These are phyloP conservation scores for Silene uniflora DNA, from an alignment of 148 eudicot species.

Conservation along the genomic window DNA sequence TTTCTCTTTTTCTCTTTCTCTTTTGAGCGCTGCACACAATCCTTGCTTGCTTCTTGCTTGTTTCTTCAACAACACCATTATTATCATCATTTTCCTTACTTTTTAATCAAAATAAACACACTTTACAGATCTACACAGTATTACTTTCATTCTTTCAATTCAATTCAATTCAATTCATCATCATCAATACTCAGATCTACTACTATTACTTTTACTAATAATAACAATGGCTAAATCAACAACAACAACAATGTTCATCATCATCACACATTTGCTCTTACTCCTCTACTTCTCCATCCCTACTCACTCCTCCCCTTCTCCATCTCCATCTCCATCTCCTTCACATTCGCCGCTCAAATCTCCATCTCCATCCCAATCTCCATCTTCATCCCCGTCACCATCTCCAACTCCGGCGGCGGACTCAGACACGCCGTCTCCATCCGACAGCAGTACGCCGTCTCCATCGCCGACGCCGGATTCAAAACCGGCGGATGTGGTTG, in stretches of 20 bases:
- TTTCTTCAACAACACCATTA: no score
- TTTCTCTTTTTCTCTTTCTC: no score
- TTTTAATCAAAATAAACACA: no score
- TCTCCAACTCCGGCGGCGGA: slow-evolving; percentile 3
- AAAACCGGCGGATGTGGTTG: neutral
- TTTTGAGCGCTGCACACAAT: no score
- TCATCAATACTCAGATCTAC: neutral
- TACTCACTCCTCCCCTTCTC: neutral
- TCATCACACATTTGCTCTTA: neutral
- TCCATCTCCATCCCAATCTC: neutral
- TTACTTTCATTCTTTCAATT: no score
- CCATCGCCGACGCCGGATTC: neutral
- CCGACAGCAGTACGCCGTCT: neutral
- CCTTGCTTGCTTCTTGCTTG: no score
- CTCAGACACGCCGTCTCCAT: neutral
- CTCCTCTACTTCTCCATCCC: neutral
- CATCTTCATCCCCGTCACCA: neutral
- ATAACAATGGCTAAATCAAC: neutral
- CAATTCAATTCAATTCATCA: no score
- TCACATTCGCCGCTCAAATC: neutral
- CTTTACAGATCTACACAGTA: no score
- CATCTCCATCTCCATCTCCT: neutral
- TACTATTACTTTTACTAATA: no score
- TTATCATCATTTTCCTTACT: no score
- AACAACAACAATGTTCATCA: neutral